These are phyloP conservation scores for Aspergillus calidoustus DNA, from an alignment of 2,329 filamentous ascomycete genomes.

Conservation along the genomic window DNA sequence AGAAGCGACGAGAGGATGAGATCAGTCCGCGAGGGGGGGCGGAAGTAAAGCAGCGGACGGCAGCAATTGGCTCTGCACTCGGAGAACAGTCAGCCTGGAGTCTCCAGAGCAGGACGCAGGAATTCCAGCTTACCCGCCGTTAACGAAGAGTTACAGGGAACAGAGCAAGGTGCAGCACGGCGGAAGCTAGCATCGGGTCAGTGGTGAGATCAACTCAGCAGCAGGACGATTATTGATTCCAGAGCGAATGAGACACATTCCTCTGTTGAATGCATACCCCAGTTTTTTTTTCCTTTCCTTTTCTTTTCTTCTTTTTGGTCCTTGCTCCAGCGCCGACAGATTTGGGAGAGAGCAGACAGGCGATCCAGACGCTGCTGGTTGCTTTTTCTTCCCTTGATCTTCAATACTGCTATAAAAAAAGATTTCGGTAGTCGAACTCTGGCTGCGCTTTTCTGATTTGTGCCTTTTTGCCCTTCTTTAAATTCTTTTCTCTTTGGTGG, in stretches of 20 bases:
- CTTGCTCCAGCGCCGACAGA: conserved; percentile 9
- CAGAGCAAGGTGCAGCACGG: conserved; percentile 13
- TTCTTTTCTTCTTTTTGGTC: conserved; percentile 1
- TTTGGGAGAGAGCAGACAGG: conserved; percentile 3
- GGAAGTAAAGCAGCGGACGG: not conserved
- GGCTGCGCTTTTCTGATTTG: not conserved
- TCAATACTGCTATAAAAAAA: not conserved
- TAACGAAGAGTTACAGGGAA: conserved; percentile 29
- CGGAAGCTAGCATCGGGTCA: conserved; percentile 19
- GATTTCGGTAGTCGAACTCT: not conserved
- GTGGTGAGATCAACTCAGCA: conserved; percentile 15
- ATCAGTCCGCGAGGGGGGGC: not conserved
- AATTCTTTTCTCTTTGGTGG: conserved; percentile 9
- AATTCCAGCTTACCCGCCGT: conserved; percentile 41
- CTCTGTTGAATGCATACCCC: conserved; percentile 18
- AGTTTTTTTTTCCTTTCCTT: conserved; percentile 4
- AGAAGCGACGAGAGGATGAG: conserved; percentile 13
- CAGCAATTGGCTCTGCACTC: conserved; percentile 10
- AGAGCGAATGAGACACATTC: conserved; percentile 8
- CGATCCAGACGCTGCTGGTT: not conserved
- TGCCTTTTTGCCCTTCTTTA: conserved; percentile 5
- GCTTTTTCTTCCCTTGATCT: not conserved
- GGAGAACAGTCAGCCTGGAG: conserved; percentile 11
- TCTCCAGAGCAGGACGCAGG: conserved; percentile 11
- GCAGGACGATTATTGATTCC: conserved; percentile 4